Percentiles rank a stretch among this genome's conserved stretches.
Conservation (phyloP, 495 filamentous ascomycete species). For the Entonaema liquescens region DNA sequence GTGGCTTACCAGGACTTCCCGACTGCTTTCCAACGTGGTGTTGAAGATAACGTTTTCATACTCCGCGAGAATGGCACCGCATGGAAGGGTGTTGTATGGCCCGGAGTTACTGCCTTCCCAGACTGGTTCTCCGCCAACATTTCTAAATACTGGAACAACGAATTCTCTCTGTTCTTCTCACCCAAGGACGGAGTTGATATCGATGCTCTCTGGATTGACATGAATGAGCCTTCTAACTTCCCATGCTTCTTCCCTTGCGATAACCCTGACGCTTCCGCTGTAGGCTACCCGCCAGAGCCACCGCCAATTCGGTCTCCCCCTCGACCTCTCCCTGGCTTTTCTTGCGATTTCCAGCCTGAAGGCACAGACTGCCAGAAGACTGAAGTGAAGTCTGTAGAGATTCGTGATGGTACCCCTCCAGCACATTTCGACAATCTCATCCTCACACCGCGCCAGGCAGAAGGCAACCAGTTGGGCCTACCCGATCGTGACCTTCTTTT, state of each 20-base stretch:
- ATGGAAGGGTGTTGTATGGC: slow-evolving; percentile 86
- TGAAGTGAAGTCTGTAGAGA: slow-evolving; percentile 29
- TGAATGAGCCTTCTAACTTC: slow-evolving; percentile 74
- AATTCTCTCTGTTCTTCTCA: slow-evolving; percentile 76
- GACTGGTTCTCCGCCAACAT: slow-evolving; percentile 83
- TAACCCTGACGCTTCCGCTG: slow-evolving; percentile 58
- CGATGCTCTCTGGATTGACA: slow-evolving; percentile 88
- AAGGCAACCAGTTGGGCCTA: slow-evolving; percentile 62
- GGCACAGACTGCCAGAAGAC: slow-evolving; percentile 45
- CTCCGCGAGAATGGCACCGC: slow-evolving; percentile 69
- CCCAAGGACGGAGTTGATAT: slow-evolving; percentile 74
- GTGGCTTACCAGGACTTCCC: slow-evolving; percentile 74
- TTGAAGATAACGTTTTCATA: slow-evolving; percentile 70
- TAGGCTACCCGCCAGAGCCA: slow-evolving; percentile 70
- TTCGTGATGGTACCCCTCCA: slow-evolving; percentile 31
- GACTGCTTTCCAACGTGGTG: slow-evolving; percentile 67
- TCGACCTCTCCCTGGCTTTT: slow-evolving; percentile 74
- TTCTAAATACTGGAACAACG: slow-evolving; percentile 75
- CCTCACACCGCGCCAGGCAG: slow-evolving; percentile 25
- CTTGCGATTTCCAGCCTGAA: slow-evolving; percentile 72
- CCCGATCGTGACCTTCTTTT: slow-evolving; percentile 71
- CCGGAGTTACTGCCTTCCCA: slow-evolving; percentile 79
- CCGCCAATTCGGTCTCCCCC: slow-evolving; percentile 70
- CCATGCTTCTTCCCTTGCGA: slow-evolving; percentile 82
- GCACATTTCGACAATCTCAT: slow-evolving; percentile 36